These are phyloP conservation scores for Nemania sp. DNA, from an alignment of 2,329 filamentous ascomycete genomes.

Conservation along the genomic window DNA sequence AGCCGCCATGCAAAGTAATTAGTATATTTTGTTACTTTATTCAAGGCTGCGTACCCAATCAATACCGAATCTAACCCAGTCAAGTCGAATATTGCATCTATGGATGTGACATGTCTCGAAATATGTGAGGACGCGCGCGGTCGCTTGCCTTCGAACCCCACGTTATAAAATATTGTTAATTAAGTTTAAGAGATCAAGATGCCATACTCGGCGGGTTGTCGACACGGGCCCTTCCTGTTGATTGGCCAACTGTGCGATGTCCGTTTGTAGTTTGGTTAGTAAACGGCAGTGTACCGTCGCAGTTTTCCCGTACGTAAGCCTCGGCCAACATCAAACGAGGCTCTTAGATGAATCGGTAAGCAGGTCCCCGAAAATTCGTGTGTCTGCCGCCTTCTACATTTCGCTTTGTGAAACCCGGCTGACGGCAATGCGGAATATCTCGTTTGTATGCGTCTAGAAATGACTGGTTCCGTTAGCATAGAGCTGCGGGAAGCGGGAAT, in stretches of 20 bases:
- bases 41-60: background rate
- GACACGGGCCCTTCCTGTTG: no score
- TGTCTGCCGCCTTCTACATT: background rate
- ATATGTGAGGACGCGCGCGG: background rate
- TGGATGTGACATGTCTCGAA: background rate
- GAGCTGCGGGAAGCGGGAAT: background rate
- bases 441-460: constrained; percentile 5
- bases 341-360: background rate
- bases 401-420: background rate
- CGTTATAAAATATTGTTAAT: background rate
- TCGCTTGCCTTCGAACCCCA: background rate
- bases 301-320: background rate
- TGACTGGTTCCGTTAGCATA: background rate
- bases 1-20: no score
- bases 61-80: background rate
- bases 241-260: background rate
- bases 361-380: background rate
- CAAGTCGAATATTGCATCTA: background rate
- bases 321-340: background rate
- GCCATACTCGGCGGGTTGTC: background rate
- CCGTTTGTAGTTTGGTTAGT: constrained; percentile 18
- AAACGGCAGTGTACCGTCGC: constrained; percentile 1
- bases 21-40: no score
- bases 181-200: background rate
- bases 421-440: background rate